Conservation (phyloP, 345 rosid species). For the Sisymbrium irio region DNA sequence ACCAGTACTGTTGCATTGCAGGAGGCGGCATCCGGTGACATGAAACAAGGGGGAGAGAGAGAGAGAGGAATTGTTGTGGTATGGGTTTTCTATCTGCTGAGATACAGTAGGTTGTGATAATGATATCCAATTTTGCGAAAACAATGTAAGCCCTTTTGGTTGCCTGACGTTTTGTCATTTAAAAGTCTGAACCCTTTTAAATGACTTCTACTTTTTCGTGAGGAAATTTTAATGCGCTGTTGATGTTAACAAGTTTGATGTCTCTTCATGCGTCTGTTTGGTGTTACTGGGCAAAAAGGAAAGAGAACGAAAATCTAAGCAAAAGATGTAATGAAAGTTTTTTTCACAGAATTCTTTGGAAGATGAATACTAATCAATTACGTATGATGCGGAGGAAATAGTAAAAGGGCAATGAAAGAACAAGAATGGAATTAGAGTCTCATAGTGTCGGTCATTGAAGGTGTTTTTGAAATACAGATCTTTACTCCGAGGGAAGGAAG, state of each 20-base stretch:
- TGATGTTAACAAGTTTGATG: not conserved
- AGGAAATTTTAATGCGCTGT: not conserved
- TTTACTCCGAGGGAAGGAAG: constrained; percentile 24
- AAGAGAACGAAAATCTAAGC: not conserved
- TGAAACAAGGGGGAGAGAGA: constrained; percentile 37
- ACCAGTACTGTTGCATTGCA: constrained; percentile 35
- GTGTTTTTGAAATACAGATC: constrained; percentile 10
- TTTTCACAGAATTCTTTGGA: not conserved
- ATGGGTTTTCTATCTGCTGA: not conserved
- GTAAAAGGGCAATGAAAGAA: not conserved
- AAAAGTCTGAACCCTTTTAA: not conserved
- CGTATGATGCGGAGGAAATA: not conserved
- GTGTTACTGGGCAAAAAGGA: not conserved
- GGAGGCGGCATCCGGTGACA: constrained; percentile 74
- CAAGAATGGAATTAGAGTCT: not conserved
- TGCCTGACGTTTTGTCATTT: not conserved
- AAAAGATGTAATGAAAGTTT: not conserved
- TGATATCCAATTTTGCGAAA: not conserved
- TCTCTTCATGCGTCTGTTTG: not conserved
- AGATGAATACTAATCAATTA: not conserved
- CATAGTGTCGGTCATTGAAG: not conserved
- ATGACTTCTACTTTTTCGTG: not conserved
- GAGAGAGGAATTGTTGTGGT: not conserved
- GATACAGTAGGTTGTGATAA: not conserved
- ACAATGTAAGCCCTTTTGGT: constrained; percentile 2